These are phyloP conservation scores for Triticum urartu DNA, from an alignment of 176 grass and related monocot species.

Conservation along the genomic window DNA sequence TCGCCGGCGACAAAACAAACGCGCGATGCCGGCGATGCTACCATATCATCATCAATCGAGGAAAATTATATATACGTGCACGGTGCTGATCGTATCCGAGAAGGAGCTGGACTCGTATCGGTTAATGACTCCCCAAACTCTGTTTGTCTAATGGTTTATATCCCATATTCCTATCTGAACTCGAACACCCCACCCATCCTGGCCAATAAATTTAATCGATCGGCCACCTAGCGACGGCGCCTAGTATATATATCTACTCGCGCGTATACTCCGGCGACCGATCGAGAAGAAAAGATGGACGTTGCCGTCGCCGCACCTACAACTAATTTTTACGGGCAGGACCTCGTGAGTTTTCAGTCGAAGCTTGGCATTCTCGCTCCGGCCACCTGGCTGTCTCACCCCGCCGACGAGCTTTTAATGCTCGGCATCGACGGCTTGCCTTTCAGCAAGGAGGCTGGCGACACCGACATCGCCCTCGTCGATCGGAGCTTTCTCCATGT, in stretches of 20 bases:
- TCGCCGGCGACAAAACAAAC: no score
- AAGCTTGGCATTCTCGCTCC: background rate
- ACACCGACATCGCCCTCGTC: background rate
- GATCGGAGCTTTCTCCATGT: background rate
- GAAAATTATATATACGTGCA: no score
- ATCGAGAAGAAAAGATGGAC: background rate
- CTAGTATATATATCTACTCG: background rate
- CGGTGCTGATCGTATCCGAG: no score
- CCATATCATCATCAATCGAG: no score
- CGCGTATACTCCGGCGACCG: no score
- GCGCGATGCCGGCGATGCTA: no score
- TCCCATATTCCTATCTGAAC: no score
- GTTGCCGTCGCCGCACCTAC: background rate
- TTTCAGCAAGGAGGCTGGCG: background rate
- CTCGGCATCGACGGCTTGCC: background rate
- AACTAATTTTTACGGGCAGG: background rate
- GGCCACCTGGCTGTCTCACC: background rate
- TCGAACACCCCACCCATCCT: no score
- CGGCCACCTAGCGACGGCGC: background rate
- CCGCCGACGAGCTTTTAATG: background rate
- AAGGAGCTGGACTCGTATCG: no score
- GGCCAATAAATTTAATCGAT: no score
- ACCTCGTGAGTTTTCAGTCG: background rate
- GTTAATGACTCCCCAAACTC: no score
- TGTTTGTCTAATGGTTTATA: no score